Evolutionary conservation across 441 rosid genomes (phyloP), one percentile per base, ranked within the genome.

Genomic region (Brassica balearica): DNA sequence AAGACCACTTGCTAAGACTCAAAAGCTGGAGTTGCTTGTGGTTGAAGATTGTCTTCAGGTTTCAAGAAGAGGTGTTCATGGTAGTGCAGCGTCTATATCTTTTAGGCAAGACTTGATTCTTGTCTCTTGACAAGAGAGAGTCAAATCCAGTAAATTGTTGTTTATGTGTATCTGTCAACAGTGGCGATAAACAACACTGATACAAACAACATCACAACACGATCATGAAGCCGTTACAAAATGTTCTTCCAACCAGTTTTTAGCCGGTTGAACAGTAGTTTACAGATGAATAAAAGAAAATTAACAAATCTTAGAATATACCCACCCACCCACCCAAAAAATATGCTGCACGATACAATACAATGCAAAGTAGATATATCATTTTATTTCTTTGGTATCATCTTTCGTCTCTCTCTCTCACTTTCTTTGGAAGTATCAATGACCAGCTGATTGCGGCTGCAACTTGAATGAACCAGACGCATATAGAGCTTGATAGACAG

Each of bases 41-140:
- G 89, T 92, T 4, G 96, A 94, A 82, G 97, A 88, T 85, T 91
- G 98, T 76, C 91, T 96, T 65, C 95, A 85, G 73, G 86, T 92
- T 79, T 92, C 96, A 5, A 92, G 79, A 76, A 88, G 92, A 78
- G 92, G 91, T 22, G 82, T 89, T 82, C 82, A 85, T 71, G 90
- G 90, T 19, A 85, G 91, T 65, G 98, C 97, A 15, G 77, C 79
- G 59, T 82, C 51, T 43, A 3, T 43, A 43, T 43, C 14, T 43
- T 43, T 10, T 43, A 43, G 53, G 53, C 53, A 46, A 46, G 15
- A 46, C 53, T 46, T 46, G 53, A 46, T 25, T 25, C 27, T 19
- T 19, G 19, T 19, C n/a, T 41, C 48, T 11, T 46, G 15, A 11
- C 6, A 46, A 46, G 15, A 46, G 14, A 46, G 53, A 46, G 15